These are phyloP conservation scores for Epipyxis sp. DNA, from an alignment of 108 stramenopile genomes.

Conservation along the genomic window DNA sequence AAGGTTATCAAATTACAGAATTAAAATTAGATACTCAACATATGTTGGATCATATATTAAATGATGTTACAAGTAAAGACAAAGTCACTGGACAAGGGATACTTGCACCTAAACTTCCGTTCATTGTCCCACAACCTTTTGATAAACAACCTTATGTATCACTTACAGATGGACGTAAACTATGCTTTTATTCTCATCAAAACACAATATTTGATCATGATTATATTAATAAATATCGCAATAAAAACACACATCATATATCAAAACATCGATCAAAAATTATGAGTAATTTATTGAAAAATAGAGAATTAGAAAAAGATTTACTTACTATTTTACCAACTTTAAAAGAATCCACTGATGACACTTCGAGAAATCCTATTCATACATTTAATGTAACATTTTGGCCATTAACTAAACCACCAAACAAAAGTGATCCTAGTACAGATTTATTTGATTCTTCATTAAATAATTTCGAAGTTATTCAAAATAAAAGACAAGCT, in stretches of 20 bases:
- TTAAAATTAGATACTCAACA: not conserved
- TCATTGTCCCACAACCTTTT: slow-evolving; percentile 19
- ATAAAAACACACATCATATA: not conserved
- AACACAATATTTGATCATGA: not conserved
- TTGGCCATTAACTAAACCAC: slow-evolving; percentile 10
- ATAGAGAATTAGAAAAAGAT: not conserved
- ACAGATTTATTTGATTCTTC: not conserved
- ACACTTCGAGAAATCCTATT: too few species aligned
- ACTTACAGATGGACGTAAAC: slow-evolving; percentile 28
- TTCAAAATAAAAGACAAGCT: not conserved
- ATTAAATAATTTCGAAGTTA: slow-evolving; percentile 16
- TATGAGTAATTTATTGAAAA: not conserved
- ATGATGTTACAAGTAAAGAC: not conserved
- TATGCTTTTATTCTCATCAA: slow-evolving; percentile 3
- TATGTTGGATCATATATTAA: not conserved
- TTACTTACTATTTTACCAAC: too few species aligned
- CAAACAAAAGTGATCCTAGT: not conserved
- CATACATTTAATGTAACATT: not conserved
- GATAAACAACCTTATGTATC: slow-evolving; percentile 21
- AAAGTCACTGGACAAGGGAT: not conserved
- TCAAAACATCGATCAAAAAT: not conserved
- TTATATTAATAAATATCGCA: not conserved
- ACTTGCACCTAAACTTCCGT: not conserved
- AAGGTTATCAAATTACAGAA: not conserved
- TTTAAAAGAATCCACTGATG: too few species aligned